Conservation (phyloP, 2,329 filamentous ascomycete genomes). For the Ilyonectria sp. region DNA sequence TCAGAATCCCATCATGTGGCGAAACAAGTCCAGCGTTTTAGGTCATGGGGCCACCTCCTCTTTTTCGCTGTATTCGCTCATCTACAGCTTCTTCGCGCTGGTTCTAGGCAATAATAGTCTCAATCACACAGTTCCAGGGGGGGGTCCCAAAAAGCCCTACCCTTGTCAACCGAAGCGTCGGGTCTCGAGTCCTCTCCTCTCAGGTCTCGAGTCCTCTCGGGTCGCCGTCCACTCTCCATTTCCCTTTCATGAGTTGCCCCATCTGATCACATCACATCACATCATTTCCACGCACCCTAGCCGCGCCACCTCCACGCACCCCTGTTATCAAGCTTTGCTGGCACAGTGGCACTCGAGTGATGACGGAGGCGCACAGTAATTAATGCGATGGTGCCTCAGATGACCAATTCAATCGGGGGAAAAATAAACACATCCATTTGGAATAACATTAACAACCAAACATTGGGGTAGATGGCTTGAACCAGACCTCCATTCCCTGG, state of each 20-base stretch:
- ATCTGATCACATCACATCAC: conserved; percentile 26
- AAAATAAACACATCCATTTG: not conserved
- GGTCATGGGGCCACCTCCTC: too few relatives aligned
- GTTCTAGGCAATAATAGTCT: too few relatives aligned
- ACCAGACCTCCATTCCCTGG: conserved; percentile 8
- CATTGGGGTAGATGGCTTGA: conserved; percentile 1
- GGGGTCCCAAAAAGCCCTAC: conserved; percentile 3
- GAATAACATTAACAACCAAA: not conserved
- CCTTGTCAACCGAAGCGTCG: conserved; percentile 27
- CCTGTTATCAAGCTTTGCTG: conserved; percentile 4
- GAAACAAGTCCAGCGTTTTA: too few relatives aligned
- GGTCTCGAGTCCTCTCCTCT: not conserved
- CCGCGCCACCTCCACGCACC: conserved; percentile 1
- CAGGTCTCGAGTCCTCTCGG: not conserved
- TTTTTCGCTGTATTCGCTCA: too few relatives aligned
- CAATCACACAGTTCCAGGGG: too few relatives aligned
- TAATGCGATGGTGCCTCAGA: not conserved
- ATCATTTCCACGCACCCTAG: conserved; percentile 19
- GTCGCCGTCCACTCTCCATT: conserved; percentile 11
- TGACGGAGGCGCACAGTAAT: not conserved
- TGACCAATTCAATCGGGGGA: not conserved
- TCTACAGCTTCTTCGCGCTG: too few relatives aligned
- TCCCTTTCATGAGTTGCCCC: conserved; percentile 3
- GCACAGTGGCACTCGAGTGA: not conserved
- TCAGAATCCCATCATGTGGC: too few relatives aligned